Evolutionary conservation across 345 rosid species (phyloP).

Genomic region (Acer saccharum): DNA sequence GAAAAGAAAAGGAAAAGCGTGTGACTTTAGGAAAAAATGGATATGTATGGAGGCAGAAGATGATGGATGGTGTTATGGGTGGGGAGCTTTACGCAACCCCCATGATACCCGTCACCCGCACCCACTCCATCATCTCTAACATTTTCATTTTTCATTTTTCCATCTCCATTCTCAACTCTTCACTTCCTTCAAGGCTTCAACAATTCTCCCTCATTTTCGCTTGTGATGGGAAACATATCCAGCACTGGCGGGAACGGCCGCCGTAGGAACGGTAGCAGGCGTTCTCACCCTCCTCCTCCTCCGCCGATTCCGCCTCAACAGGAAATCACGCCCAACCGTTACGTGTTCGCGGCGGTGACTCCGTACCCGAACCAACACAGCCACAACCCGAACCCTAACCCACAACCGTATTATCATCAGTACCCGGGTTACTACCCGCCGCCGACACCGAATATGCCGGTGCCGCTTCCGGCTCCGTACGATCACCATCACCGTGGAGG

Average conservation of each 20-base stretch:
- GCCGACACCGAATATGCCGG: conserved; percentile 51
- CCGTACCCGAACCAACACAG: conserved; percentile 75
- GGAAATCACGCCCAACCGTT: conserved; percentile 70
- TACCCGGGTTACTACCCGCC: conserved; percentile 66
- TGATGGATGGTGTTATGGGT: conserved; percentile 39
- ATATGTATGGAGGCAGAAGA: neutral
- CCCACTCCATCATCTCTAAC: conserved; percentile 2
- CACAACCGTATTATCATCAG: conserved; percentile 57
- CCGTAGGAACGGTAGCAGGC: conserved; percentile 54
- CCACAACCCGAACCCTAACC: conserved; percentile 47
- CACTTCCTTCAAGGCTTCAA: neutral
- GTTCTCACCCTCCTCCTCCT: conserved; percentile 47
- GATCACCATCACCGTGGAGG: conserved; percentile 60
- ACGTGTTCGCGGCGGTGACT: conserved; percentile 86
- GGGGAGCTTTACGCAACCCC: conserved; percentile 57
- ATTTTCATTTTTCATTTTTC: conserved; percentile 6
- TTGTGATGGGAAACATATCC: conserved; percentile 65
- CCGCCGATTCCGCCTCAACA: conserved; percentile 61
- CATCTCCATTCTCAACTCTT: neutral
- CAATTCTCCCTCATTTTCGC: neutral
- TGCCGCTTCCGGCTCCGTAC: conserved; percentile 63
- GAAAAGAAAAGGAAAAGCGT: neutral
- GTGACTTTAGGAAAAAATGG: conserved; percentile 21
- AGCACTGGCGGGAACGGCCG: conserved; percentile 59
- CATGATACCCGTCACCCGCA: conserved; percentile 29